Evolutionary conservation across 2,329 filamentous ascomycete genomes (phyloP).

Genomic region (Plenodomus lindquistii): DNA sequence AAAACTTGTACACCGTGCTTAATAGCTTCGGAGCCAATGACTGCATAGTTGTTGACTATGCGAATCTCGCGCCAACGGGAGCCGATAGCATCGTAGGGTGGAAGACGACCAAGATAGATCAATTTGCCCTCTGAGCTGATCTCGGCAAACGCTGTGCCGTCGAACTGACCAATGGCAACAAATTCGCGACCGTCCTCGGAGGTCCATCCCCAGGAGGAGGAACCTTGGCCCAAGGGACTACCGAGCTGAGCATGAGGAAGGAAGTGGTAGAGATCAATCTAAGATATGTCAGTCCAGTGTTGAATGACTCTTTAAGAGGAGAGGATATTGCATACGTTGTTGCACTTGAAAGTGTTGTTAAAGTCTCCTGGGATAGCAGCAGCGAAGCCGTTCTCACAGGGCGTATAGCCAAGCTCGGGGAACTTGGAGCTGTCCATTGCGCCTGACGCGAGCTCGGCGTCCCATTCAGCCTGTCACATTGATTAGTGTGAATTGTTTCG

Average conservation of each 20-base stretch:
- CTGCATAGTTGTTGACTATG: conserved; percentile 41
- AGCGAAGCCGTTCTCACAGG: conserved; percentile 40
- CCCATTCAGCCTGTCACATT: conserved; percentile 23
- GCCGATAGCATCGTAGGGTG: conserved; percentile 48
- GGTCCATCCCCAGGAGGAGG: conserved; percentile 57
- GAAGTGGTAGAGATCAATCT: conserved; percentile 60
- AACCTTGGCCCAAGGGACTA: conserved; percentile 45
- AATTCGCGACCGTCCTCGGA: conserved; percentile 57
- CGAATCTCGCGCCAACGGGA: conserved; percentile 57
- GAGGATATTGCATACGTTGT: conserved; percentile 28
- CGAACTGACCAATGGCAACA: conserved; percentile 55
- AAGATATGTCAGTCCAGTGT: conserved; percentile 8
- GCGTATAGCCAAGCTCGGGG: conserved; percentile 31
- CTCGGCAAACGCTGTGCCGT: conserved; percentile 33
- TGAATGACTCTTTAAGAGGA: too few relatives aligned
- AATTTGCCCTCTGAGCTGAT: conserved; percentile 54
- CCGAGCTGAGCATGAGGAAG: conserved; percentile 57
- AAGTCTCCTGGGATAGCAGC: conserved; percentile 38
- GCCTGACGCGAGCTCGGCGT: conserved; percentile 30
- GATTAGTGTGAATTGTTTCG: conserved; percentile 5
- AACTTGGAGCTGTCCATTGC: conserved; percentile 32
- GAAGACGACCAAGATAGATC: conserved; percentile 55
- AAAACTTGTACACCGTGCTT: conserved; percentile 63
- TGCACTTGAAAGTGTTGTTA: conserved; percentile 43
- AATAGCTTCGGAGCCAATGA: conserved; percentile 42